Percentiles rank a stretch among this genome's conserved stretches.
phyloP scores from a whole-genome alignment of 2,329 filamentous ascomycete species.

The Alternaria viburni region DNA sequence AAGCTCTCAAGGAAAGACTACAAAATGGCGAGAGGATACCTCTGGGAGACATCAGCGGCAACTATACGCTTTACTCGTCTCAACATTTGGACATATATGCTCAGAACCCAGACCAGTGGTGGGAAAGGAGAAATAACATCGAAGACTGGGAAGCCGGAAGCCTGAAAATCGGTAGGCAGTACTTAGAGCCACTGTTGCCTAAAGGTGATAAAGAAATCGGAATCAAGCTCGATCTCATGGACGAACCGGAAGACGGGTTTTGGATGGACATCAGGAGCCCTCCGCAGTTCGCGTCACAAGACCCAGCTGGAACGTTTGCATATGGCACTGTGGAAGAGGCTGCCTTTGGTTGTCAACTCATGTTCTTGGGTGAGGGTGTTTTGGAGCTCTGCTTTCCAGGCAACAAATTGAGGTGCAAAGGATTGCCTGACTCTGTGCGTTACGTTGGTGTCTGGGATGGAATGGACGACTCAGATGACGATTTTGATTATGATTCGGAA shows the following conservation, averaged over 20 bases:
- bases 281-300: not conserved
- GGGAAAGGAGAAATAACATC: not conserved
- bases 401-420: not conserved
- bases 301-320: not conserved
- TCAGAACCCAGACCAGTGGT: not conserved
- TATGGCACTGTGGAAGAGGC: not conserved
- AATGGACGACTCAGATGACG: not conserved
- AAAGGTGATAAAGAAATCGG: not conserved
- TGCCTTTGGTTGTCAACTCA: not conserved
- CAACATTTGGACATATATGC: not conserved
- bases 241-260: not conserved
- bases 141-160: not conserved
- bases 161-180: not conserved
- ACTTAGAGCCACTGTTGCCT: not conserved
- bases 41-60: not conserved
- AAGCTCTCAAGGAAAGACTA: not conserved
- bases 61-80: not conserved
- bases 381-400: not conserved
- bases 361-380: not conserved
- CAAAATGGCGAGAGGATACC: not conserved
- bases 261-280: not conserved
- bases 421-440: not conserved
- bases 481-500: not conserved
- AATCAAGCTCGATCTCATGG: not conserved
- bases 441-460: not conserved